phyloP scores from a whole-genome alignment of 2,329 filamentous ascomycete species.

The Talaromyces piceae region DNA sequence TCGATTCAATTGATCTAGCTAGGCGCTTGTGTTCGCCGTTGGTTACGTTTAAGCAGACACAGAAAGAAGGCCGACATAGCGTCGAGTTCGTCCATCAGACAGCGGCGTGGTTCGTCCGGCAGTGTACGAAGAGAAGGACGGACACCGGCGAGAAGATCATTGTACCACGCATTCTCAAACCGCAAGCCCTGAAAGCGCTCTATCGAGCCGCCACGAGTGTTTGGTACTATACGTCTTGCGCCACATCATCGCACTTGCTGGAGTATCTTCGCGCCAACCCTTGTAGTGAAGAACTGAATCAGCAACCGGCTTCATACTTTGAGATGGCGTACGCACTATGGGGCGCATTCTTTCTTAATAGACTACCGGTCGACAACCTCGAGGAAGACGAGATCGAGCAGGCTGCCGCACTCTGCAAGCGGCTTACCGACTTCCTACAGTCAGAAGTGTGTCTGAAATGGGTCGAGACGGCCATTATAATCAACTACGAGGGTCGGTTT shows the following conservation, averaged over 20 bases:
- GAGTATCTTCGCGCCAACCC: neutral
- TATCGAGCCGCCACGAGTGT: neutral
- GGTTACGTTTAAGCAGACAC: neutral
- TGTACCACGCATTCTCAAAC: neutral
- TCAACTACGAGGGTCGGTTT: constrained; percentile 1
- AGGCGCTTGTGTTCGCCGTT: neutral
- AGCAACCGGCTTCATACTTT: neutral
- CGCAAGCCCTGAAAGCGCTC: constrained; percentile 1
- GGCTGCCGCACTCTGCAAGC: neutral
- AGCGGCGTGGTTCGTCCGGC: neutral
- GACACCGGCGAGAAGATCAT: neutral
- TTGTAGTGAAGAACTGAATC: neutral
- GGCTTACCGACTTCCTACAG: neutral
- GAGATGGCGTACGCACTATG: constrained; percentile 4
- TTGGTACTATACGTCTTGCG: constrained; percentile 1
- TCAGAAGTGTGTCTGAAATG: constrained; percentile 1
- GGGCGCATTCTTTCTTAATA: neutral
- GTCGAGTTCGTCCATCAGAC: constrained; percentile 3
- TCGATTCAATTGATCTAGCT: constrained; percentile 4
- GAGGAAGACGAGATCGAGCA: constrained; percentile 1
- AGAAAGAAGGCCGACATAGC: neutral
- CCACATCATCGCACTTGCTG: neutral
- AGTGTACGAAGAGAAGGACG: neutral
- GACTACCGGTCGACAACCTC: neutral
- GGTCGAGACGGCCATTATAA: constrained; percentile 4